Evolutionary conservation across 805 yeast species (phyloP), one percentile per base, ranked within the genome.

Genomic region (Lipomyces sp.): DNA sequence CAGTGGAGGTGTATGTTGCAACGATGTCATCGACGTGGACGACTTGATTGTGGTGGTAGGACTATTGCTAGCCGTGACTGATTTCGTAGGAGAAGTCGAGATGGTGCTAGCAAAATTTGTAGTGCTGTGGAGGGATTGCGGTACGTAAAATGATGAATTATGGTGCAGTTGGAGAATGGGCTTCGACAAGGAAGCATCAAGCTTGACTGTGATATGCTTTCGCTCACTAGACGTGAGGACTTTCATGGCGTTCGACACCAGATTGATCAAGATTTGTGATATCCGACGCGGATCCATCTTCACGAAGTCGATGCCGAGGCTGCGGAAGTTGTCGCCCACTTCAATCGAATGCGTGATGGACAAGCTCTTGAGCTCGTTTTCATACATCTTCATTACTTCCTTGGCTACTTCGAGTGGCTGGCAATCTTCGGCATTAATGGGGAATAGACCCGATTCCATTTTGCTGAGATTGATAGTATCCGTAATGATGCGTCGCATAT

Each of bases 241-340:
- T 76, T 95, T 95, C 73, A 95, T 80, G 0, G 97, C 87, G 77
- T 95, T 95, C 24, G 96, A 88, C 11, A 94, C 94, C 64, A 95
- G 80, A 73, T 95, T 95, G 93, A 94, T 92, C 7, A 94, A 87
- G 57, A 95, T 89, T 77, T 95, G 99, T 63, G 90, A 86, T 48
- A 95, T 90, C 75, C 99, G 82, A 76, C 91, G 92, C 6, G 95
- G 87, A 77, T 95, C 99, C 6, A 97, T 98, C 77, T 82, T 86
- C 8, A 94, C 79, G 1, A 90, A 81, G 8, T 63, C 65, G 29
- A 59, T 51, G 4, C 60, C 63, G 24, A 66, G 37, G 10, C 24
- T 56, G 10, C 50, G 48, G 48, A 48, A 58, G 6, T 45, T 48
- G 15, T 67, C 64, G 29, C 61, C 65, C n/a, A 92, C 76, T 0